Evolutionary conservation across 768 basidiomycete species (phyloP).

Genomic region (Mycena latifolia): DNA sequence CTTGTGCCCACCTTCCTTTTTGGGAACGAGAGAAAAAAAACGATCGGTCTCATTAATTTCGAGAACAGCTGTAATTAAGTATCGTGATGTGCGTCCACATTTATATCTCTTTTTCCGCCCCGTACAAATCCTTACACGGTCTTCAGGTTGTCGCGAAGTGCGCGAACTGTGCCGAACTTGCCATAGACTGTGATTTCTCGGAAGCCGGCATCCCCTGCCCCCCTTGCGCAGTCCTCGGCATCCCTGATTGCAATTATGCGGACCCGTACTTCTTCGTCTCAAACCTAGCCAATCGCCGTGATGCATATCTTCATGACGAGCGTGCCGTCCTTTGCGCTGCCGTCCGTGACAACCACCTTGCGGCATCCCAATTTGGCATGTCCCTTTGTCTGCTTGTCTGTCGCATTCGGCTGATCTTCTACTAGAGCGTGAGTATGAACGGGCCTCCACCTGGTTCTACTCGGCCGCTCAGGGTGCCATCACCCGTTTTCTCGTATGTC

Average conservation of each 20-base stretch:
- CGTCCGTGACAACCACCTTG: conserved; percentile 1
- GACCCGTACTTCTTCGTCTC: not conserved
- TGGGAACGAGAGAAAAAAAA: too few relatives aligned
- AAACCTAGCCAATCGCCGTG: not conserved
- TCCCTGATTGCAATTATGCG: not conserved
- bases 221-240: conserved; percentile 7
- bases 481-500: not conserved
- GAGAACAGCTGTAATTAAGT: too few relatives aligned
- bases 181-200: not conserved
- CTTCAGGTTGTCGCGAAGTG: not conserved
- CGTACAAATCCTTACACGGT: too few relatives aligned
- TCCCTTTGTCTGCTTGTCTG: not conserved
- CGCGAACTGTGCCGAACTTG: not conserved
- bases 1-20: too few relatives aligned
- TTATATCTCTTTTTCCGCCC: too few relatives aligned
- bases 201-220: conserved; percentile 12
- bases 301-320: not conserved
- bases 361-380: not conserved
- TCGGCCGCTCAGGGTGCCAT: conserved; percentile 8
- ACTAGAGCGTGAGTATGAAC: conserved; percentile 1
- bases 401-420: too few relatives aligned
- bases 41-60: too few relatives aligned
- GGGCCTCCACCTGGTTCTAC: not conserved
- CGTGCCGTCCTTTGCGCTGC: not conserved
- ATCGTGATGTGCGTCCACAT: too few relatives aligned